These are phyloP conservation scores for Arabis alpina DNA, from an alignment of 345 rosid genomes.

Conservation along the genomic window DNA sequence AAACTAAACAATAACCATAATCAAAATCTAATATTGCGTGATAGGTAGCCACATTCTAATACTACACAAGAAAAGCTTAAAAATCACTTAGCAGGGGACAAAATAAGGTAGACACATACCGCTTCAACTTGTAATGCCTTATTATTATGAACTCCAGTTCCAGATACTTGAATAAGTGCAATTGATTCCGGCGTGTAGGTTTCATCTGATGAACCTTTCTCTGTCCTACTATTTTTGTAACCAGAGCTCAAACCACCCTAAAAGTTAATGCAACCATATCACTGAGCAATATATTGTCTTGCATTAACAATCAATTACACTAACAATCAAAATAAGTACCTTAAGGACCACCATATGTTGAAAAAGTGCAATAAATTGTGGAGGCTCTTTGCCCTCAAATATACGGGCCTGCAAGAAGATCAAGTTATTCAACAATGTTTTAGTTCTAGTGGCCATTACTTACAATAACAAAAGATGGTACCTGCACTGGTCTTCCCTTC, in stretches of 20 bases:
- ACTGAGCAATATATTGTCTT: constrained; percentile 20
- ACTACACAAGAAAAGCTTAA: constrained; percentile 23
- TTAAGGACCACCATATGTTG: constrained; percentile 91
- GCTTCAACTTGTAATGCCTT: constrained; percentile 83
- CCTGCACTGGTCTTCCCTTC: constrained; percentile 96
- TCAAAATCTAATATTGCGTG: constrained; percentile 6
- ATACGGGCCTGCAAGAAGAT: constrained; percentile 71
- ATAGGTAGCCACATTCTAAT: background rate
- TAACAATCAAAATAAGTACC: constrained; percentile 50
- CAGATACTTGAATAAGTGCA: constrained; percentile 85
- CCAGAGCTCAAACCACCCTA: constrained; percentile 98
- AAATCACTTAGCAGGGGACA: constrained; percentile 16
- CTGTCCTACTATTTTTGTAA: constrained; percentile 70
- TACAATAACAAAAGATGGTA: constrained; percentile 41
- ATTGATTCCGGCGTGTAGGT: constrained; percentile 70
- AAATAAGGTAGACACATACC: constrained; percentile 48
- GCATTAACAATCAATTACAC: constrained; percentile 26
- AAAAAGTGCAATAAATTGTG: constrained; percentile 89
- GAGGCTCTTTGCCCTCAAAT: constrained; percentile 94
- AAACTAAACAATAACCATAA: constrained; percentile 9
- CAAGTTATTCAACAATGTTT: constrained; percentile 26
- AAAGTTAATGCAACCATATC: constrained; percentile 34
- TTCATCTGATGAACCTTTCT: constrained; percentile 68
- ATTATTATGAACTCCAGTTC: constrained; percentile 75
- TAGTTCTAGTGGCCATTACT: background rate